Base-by-base conservation (phyloP, 2,329 filamentous ascomycete species). In the Cercospora sojina region DNA sequence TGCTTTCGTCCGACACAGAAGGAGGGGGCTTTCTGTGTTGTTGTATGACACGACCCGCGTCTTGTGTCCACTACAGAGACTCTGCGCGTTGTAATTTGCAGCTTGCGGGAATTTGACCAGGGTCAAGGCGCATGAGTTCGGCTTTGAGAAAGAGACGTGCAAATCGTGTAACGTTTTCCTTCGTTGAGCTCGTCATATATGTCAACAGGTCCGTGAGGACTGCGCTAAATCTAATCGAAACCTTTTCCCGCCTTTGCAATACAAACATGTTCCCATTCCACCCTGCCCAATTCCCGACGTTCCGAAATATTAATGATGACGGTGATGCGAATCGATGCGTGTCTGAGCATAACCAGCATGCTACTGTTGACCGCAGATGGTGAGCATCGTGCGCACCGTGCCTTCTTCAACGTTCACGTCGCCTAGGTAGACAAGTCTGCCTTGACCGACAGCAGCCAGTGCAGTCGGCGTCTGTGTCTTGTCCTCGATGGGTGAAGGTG, bases 401-500 rank as follows among this genome's bases (percentile, higher is more conserved):
- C 56, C 65, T 10, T 63, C 61, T 55, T 72, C 70, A 13, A 51
- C 63, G 47, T 72, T 71, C 13, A 71, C 67, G 53, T 71, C 69
- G 16, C 69, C 70, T 2, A 69, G 35, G 29, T 69, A 71, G 12
- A 67, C 69, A 10, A 72, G 32, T 53, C 58, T 70, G n/a, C 69
- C 70, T 13, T 59, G 49, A 2, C 67, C 69, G n/a, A 55, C 64
- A 10, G 38, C 43, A 13, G 60, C 53, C 31, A 72, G 56, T n/a
- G 69, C 70, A 5, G 65, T 67, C 10, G 71, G 71, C n/a, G 71
- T 69, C 56, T 72, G 68, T 23, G 58, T 64, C 20, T 43, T 61
- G 60, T 71, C 67, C 10, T 59, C 62, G 13, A 71, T 61, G 5
- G 56, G 58, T 13, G 49, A 62, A 10, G 68, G 67, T 1, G 60